A percentile compares a stretch with the other conserved stretches of the same genome.
phyloP scores from a whole-genome alignment of 805 yeast species.

The Ogataea haglerorum region DNA sequence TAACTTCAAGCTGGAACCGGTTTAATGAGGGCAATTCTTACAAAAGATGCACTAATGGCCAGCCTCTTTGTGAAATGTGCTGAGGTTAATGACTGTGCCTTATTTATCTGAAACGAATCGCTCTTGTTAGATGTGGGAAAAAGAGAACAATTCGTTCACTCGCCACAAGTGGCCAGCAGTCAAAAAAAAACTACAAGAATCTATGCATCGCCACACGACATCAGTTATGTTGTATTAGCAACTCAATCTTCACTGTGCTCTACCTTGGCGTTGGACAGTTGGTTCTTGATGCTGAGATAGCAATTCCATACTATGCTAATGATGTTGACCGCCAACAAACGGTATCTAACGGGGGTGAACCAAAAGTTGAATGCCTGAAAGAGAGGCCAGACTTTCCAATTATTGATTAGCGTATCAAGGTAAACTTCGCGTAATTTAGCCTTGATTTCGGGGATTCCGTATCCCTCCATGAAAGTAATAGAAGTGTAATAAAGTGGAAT shows the following conservation, averaged over 20 bases:
- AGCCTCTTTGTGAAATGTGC: neutral
- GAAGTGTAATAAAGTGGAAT: constrained; percentile 68
- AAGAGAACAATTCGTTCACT: constrained; percentile 21
- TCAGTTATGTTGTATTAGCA: constrained; percentile 1
- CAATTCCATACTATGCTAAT: constrained; percentile 84
- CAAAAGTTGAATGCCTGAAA: constrained; percentile 79
- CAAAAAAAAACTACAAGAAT: neutral
- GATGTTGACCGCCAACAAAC: constrained; percentile 65
- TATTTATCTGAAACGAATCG: constrained; percentile 7
- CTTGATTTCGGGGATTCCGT: constrained; percentile 37
- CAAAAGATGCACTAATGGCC: neutral
- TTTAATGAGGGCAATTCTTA: constrained; percentile 3
- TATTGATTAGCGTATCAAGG: constrained; percentile 65
- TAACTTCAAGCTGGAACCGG: neutral
- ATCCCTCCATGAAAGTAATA: constrained; percentile 66
- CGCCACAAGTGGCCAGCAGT: constrained; percentile 12
- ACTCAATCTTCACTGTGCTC: constrained; percentile 1
- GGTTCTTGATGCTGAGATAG: constrained; percentile 60
- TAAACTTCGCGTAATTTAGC: constrained; percentile 47
- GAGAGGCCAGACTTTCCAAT: constrained; percentile 89
- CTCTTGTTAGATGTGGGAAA: constrained; percentile 9
- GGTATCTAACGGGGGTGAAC: constrained; percentile 66
- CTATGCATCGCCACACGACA: constrained; percentile 3
- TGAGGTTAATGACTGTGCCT: neutral
- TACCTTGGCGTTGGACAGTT: constrained; percentile 14